phyloP scores from a whole-genome alignment of 192 early-diverging fungal species.

The Entomortierella parvispora region DNA sequence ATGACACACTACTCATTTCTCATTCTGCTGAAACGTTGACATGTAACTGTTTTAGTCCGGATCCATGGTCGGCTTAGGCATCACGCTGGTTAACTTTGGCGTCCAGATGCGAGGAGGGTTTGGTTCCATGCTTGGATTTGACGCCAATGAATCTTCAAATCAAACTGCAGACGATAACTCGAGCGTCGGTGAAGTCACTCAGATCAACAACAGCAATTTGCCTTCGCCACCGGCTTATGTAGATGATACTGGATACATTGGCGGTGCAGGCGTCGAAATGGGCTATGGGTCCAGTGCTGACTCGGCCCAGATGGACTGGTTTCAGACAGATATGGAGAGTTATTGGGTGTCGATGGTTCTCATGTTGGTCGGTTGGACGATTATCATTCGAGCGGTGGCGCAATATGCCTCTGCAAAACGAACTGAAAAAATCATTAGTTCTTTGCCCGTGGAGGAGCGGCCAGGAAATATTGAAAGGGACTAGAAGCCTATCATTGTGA shows the following conservation, averaged over 20 bases:
- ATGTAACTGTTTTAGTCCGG: slow-evolving; percentile 59
- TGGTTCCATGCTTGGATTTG: slow-evolving; percentile 45
- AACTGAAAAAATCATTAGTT: slow-evolving; percentile 70
- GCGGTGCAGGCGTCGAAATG: slow-evolving; percentile 1
- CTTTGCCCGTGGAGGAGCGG: neutral
- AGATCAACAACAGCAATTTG: no score
- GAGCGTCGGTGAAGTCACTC: slow-evolving; percentile 31
- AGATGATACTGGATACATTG: slow-evolving; percentile 27
- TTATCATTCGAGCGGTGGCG: slow-evolving; percentile 74
- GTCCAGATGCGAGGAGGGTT: slow-evolving; percentile 68
- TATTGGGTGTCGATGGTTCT: slow-evolving; percentile 77
- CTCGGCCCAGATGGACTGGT: slow-evolving; percentile 28
- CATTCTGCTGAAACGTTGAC: no score
- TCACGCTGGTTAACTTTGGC: slow-evolving; percentile 82
- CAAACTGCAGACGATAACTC: slow-evolving; percentile 24
- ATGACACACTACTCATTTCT: neutral
- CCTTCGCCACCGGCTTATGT: neutral
- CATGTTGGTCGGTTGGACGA: slow-evolving; percentile 77
- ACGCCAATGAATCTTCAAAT: slow-evolving; percentile 1
- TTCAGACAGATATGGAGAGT: slow-evolving; percentile 56
- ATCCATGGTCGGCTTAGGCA: slow-evolving; percentile 75
- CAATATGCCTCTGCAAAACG: slow-evolving; percentile 79
- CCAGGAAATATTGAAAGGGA: no score
- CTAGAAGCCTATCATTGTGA: no score
- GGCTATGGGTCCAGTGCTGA: slow-evolving; percentile 7